Conservation (phyloP, 2,329 filamentous ascomycete genomes). For the Pseudogymnoascus sp. region DNA sequence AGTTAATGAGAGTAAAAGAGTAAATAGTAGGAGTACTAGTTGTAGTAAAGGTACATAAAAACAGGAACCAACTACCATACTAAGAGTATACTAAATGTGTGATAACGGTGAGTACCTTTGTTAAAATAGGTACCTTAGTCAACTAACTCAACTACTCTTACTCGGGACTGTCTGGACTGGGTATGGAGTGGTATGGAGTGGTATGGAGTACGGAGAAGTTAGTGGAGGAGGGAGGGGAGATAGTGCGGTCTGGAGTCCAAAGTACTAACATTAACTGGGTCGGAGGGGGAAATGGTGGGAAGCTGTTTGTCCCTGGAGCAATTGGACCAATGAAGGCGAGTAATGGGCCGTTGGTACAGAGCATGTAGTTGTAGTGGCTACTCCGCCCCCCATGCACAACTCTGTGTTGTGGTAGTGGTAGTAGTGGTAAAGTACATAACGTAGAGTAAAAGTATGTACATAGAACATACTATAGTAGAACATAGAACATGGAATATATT, state of each 20-base stretch:
- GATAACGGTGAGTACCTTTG: not conserved
- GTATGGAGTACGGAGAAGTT: not conserved
- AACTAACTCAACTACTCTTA: no score
- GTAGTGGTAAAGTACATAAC: no score
- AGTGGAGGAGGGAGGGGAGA: no score
- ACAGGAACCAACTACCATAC: not conserved
- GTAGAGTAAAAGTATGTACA: not conserved
- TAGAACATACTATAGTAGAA: not conserved
- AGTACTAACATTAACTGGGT: conserved; percentile 10
- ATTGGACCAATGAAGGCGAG: not conserved
- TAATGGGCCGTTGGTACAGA: no score
- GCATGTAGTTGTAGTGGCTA: conserved; percentile 4
- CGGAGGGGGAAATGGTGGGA: conserved; percentile 5
- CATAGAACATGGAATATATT: not conserved
- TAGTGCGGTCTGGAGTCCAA: not conserved
- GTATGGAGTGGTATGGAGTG: not conserved
- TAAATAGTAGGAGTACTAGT: not conserved
- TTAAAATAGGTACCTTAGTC: not conserved
- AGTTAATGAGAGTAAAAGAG: no score
- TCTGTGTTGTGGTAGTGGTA: no score
- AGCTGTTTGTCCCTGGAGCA: not conserved
- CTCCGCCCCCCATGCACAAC: conserved; percentile 5
- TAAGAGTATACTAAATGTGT: not conserved
- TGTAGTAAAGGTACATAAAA: not conserved
- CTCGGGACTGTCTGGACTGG: no score